phyloP scores from a whole-genome alignment of 352 stramenopile genomes.

The Phytophthora boehmeriae region DNA sequence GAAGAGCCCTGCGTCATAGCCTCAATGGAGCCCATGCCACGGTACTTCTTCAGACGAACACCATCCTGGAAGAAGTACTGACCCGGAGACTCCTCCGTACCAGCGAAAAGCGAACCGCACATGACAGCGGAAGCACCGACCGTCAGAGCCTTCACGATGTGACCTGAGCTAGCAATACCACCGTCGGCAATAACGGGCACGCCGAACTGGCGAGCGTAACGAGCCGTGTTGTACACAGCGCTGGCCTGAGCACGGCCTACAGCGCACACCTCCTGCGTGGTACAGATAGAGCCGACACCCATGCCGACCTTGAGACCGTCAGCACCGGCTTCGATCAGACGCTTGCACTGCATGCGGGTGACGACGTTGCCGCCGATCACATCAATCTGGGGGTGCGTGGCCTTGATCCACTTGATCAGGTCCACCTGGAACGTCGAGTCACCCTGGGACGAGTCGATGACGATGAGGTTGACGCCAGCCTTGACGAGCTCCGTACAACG shows the following conservation, averaged over 20 bases:
- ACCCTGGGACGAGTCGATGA: constrained; percentile 99
- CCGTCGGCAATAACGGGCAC: constrained; percentile 99
- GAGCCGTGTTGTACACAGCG: constrained; percentile 98
- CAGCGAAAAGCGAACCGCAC: constrained; percentile 99
- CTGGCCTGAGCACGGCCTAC: constrained; percentile 98
- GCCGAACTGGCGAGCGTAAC: constrained; percentile 95
- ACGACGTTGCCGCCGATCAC: constrained; percentile 99
- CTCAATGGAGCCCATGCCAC: constrained; percentile 99
- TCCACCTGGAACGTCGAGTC: constrained; percentile 96
- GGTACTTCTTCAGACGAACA: constrained; percentile 99
- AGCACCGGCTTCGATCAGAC: constrained; percentile 98
- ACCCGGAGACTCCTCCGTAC: constrained; percentile 98
- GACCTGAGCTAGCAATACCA: constrained; percentile 97
- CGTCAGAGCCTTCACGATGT: constrained; percentile 99
- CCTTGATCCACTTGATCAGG: constrained; percentile 96
- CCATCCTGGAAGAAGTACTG: constrained; percentile 99
- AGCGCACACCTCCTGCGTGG: constrained; percentile 99
- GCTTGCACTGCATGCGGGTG: constrained; percentile 96
- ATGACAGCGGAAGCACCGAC: constrained; percentile 98
- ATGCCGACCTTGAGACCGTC: constrained; percentile 99
- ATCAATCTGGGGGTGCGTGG: constrained; percentile 93
- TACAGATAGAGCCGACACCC: constrained; percentile 99
- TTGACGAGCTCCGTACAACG: constrained; percentile 92
- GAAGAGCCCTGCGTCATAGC: constrained; percentile 98
- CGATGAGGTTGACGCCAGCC: constrained; percentile 98